Base-by-base conservation (phyloP, 345 rosid species). In the Mercurialis annua region DNA sequence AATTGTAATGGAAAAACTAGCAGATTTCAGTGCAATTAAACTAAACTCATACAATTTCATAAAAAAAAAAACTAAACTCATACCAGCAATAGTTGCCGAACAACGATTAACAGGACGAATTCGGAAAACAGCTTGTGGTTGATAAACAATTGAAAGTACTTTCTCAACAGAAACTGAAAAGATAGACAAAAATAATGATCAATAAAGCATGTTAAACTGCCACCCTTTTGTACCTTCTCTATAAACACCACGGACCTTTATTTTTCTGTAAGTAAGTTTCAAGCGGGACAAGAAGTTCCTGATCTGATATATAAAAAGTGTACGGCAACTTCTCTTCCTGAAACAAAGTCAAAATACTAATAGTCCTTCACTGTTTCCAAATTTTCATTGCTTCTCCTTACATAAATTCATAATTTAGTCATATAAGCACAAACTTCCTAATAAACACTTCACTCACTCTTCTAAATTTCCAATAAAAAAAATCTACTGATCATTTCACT, bases 311-410 rank as follows among this genome's bases (percentile, higher is more conserved):
- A 68, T 85, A 94, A 76, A 91, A 94, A 66, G 90, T 78, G 80
- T 87, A 86, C 11, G 97, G 99, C 52, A 94, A 63, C 79, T 87
- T 86, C 79, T 89, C 97, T 81, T 87, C 96, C 99, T 91, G 81
- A 36, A 74, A 47, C 58, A 16, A 64, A n/a, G n/a, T 31, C 70
- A 66, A 63, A 66, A 68, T 7, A 36, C 54, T 14, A 40, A 75
- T 34, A 68, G 30, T 70, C 59, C 15, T 47, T 44, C 8, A 50
- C 5, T 1, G 17, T 31, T 23, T 49, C 1, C 27, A 15, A 6
- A 17, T 52, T 43, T 66, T 10, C 33, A 29, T 26, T 21, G 2
- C 11, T 57, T 20, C 18, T 40, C 40, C 26, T 38, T 38, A 9
- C 10, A 61, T 20, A 16, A 69, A 66, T 15, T 27, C 40, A 73